These are phyloP conservation scores for Cynanchum wilfordii DNA, from an alignment of 257 asterid genomes.

Conservation along the genomic window DNA sequence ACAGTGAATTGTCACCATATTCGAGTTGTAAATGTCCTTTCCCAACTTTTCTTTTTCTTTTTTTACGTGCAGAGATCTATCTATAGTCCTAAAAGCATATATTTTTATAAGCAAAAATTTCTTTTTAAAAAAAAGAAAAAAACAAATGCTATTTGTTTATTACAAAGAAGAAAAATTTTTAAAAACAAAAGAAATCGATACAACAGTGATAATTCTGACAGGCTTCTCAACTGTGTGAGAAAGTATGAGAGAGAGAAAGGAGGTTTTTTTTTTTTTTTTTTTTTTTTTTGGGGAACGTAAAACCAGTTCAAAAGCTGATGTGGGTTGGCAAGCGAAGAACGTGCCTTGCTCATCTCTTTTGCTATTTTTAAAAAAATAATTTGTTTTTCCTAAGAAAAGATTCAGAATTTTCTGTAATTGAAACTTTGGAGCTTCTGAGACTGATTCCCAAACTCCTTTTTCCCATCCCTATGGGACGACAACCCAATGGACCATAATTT, in stretches of 20 bases:
- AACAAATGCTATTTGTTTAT: conserved; percentile 2
- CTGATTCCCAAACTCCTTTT: background rate
- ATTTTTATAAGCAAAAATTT: background rate
- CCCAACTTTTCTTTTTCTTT: background rate
- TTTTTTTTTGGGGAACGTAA: conserved; percentile 28
- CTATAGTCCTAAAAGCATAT: background rate
- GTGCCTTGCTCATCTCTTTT: conserved; percentile 47
- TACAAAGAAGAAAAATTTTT: background rate
- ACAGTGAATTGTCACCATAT: background rate
- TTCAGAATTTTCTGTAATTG: conserved; percentile 13
- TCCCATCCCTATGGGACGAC: too few relatives aligned
- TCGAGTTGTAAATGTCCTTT: background rate
- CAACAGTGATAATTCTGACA: conserved; percentile 13
- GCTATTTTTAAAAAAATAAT: background rate
- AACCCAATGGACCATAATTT: too few relatives aligned
- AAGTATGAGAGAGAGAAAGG: conserved; percentile 10
- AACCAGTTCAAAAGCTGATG: conserved; percentile 38
- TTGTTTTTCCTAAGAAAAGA: conserved; percentile 13
- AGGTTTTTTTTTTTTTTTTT: background rate
- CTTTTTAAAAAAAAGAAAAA: background rate
- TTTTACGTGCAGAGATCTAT: conserved; percentile 7
- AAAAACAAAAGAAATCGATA: conserved; percentile 1
- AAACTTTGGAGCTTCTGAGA: background rate
- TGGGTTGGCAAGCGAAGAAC: conserved; percentile 41
- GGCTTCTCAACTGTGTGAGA: background rate